Base-by-base conservation (phyloP, 1,284 basidiomycete species). In the Ganoderma multipileum region DNA sequence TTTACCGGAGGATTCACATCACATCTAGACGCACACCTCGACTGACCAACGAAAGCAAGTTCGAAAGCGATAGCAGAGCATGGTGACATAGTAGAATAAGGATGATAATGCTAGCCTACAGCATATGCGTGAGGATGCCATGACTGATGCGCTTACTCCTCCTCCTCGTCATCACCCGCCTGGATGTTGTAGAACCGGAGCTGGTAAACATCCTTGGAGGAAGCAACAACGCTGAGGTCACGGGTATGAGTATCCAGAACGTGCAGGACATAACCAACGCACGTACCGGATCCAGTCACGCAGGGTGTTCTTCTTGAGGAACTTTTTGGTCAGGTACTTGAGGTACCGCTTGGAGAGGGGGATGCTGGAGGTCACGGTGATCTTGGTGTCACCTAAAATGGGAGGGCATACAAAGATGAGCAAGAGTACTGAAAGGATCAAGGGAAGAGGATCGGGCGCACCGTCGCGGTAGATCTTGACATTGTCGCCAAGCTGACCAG, bases 241-340 rank as follows among this genome's bases (percentile, higher is more conserved):
- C 11, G 39, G 8, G 12, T 18, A 39, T 39, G n/a, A 39, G 38
- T 14, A 20, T 28, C 12, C 8, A 42, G 23, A 20, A 18, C n/a
- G 18, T 18, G 23, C 63, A 18, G 28, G 5, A 11, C 23, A 62
- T 12, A 23, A 9, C 18, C 16, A 33, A 26, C 2, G 33, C 23
- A 77, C 82, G 44, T 71, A 89, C 87, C 93, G 93, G 79, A 95
- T 92, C 92, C 93, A 95, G 82, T 95, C 93, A 73, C 93, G 90
- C 73, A 95, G 86, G 55, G 86, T 84, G 83, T 94, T 94, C 87
- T 95, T 95, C 86, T 96, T 96, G 83, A 97, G 87, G 87, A 95
- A 96, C 87, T 97, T 97, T 87, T 97, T 97, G 68, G 95, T 97
- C 73, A 97, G 87, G 84, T 97, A 97, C 83, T 96, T 95, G 77